Evolutionary conservation across 2,329 filamentous ascomycete genomes (phyloP).

Genomic region (Pseudogymnoascus sp.): DNA sequence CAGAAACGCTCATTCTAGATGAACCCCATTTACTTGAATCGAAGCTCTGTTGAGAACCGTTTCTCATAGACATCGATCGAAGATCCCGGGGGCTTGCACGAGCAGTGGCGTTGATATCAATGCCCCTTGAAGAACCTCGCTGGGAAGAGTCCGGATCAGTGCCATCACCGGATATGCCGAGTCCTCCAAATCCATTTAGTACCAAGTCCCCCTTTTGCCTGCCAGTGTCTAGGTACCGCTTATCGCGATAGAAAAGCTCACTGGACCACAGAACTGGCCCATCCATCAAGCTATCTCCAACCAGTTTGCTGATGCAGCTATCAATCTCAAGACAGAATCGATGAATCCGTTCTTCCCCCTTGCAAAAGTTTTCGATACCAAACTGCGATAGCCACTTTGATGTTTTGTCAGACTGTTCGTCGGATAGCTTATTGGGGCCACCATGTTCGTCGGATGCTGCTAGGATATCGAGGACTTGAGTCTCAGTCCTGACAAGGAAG

Average conservation of each 20-base stretch:
- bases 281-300: slow-evolving; percentile 76
- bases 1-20: slow-evolving; percentile 48
- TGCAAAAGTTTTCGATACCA: slow-evolving; percentile 86
- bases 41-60: slow-evolving; percentile 62
- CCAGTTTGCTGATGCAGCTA: slow-evolving; percentile 75
- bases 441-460: slow-evolving; percentile 78
- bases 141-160: slow-evolving; percentile 20
- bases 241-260: slow-evolving; percentile 76
- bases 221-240: slow-evolving; percentile 44
- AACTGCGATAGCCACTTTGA: slow-evolving; percentile 74
- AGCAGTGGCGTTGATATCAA: slow-evolving; percentile 37
- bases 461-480: slow-evolving; percentile 80
- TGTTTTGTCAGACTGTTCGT: slow-evolving; percentile 86
- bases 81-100: slow-evolving; percentile 51
- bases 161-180: slow-evolving; percentile 43
- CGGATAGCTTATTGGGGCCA: slow-evolving; percentile 90
- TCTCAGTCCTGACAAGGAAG: slow-evolving; percentile 73
- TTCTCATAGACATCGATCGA: slow-evolving; percentile 52
- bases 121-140: slow-evolving; percentile 33
- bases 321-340: slow-evolving; percentile 88
- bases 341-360: slow-evolving; percentile 90
- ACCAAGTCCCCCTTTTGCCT: slow-evolving; percentile 43
- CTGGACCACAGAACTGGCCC: slow-evolving; percentile 90
- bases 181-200: slow-evolving; percentile 39
- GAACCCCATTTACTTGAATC: slow-evolving; percentile 61